phyloP scores from a whole-genome alignment of 768 basidiomycete species.

The Agrocybe praecox region DNA sequence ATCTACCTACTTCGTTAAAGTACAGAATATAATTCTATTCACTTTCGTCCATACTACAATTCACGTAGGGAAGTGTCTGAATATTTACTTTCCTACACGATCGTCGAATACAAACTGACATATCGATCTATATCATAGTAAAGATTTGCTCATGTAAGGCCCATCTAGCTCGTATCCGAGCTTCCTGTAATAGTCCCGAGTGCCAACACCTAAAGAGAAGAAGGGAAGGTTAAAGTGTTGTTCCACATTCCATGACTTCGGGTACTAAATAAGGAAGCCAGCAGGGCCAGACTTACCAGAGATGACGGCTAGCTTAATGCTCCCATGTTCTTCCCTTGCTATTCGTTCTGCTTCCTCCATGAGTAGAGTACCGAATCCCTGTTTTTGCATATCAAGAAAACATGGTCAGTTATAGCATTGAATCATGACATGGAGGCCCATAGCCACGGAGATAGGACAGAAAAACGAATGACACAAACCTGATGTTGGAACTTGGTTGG shows the following conservation, averaged over 20 bases:
- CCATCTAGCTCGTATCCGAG: conserved; percentile 95
- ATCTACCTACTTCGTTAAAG: background rate
- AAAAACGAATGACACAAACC: conserved; percentile 33
- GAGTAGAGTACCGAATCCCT: conserved; percentile 95
- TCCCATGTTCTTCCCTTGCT: conserved; percentile 95
- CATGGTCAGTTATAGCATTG: background rate
- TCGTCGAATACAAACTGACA: background rate
- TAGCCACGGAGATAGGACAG: conserved; percentile 1
- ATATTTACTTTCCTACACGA: background rate
- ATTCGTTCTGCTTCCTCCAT: conserved; percentile 99
- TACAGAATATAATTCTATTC: background rate
- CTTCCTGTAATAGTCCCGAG: conserved; percentile 94
- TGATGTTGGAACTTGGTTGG: conserved; percentile 99
- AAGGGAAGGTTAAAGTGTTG: background rate
- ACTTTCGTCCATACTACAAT: no score
- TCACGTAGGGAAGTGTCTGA: no score
- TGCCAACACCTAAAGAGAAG: conserved; percentile 75
- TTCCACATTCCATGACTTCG: background rate
- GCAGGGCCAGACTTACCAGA: conserved; percentile 58
- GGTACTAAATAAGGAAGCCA: background rate
- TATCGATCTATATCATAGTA: conserved; percentile 26
- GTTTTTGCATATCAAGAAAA: conserved; percentile 19
- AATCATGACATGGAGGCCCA: background rate
- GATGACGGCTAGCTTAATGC: conserved; percentile 95
- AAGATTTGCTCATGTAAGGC: conserved; percentile 94